Percentiles rank a stretch among this genome's conserved stretches.
phyloP scores from a whole-genome alignment of 257 asterid species.

The Solanum phureja region DNA sequence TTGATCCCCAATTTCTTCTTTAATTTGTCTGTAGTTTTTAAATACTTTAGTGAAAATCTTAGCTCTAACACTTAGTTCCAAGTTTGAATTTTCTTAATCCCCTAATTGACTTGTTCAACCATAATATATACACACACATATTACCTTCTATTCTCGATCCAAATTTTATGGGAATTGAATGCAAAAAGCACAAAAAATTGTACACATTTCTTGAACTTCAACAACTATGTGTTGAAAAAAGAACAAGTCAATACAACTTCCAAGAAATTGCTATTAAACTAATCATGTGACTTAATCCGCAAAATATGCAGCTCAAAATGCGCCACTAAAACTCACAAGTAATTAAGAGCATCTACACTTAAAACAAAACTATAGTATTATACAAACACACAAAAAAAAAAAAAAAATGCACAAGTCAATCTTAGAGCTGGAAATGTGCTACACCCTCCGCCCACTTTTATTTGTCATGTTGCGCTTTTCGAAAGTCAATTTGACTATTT shows the following conservation, averaged over 20 bases:
- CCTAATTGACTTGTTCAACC: not conserved
- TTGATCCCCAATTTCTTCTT: not conserved
- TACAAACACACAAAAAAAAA: not conserved
- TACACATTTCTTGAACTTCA: not conserved
- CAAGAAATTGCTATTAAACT: not conserved
- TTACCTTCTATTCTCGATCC: not conserved
- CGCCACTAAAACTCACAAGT: not conserved
- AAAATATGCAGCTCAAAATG: not conserved
- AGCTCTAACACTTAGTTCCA: not conserved
- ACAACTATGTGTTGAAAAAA: not conserved
- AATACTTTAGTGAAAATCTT: not conserved
- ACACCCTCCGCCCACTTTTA: not conserved
- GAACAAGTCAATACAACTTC: not conserved
- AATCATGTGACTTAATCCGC: not conserved
- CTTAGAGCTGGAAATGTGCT: not conserved
- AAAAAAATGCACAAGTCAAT: not conserved
- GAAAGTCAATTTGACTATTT: too few relatives aligned
- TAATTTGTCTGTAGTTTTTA: not conserved
- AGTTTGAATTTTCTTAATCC: not conserved
- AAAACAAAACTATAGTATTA: not conserved
- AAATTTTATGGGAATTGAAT: not conserved
- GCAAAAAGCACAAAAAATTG: not conserved
- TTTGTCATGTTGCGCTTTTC: too few relatives aligned
- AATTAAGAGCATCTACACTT: not conserved
- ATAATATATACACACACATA: not conserved